phyloP scores from a whole-genome alignment of 371 early-diverging fungal species.

The Actinomucor elegans region DNA sequence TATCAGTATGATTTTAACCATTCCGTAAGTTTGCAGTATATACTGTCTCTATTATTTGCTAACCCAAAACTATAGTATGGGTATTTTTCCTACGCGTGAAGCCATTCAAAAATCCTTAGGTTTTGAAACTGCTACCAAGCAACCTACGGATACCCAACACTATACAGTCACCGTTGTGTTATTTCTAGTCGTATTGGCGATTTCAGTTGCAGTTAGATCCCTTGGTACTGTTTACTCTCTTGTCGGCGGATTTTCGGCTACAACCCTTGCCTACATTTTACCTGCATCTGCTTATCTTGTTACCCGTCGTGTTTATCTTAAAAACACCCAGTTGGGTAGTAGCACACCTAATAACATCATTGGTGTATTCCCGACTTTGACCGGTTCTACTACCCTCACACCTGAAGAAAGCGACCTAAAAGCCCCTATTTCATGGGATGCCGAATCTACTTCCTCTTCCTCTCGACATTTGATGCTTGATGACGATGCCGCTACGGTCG shows the following conservation, averaged over 20 bases:
- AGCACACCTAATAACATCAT: slow-evolving; percentile 2
- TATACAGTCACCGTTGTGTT: slow-evolving; percentile 42
- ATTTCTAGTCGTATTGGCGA: slow-evolving; percentile 29
- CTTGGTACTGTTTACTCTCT: slow-evolving; percentile 56
- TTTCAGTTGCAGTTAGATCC: slow-evolving; percentile 41
- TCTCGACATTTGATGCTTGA: slow-evolving; percentile 16
- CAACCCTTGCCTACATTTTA: slow-evolving; percentile 56
- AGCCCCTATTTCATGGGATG: slow-evolving; percentile 14
- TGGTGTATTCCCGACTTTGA: slow-evolving; percentile 19
- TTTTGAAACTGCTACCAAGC: slow-evolving; percentile 40
- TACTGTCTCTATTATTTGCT: neutral
- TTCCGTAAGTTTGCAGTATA: slow-evolving; percentile 37
- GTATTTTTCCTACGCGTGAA: slow-evolving; percentile 56
- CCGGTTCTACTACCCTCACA: slow-evolving; percentile 13
- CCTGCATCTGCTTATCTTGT: slow-evolving; percentile 52
- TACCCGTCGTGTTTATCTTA: slow-evolving; percentile 19
- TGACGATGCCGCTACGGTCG: slow-evolving; percentile 26
- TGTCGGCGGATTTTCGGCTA: slow-evolving; percentile 59
- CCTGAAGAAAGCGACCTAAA: slow-evolving; percentile 23
- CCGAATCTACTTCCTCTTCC: slow-evolving; percentile 18
- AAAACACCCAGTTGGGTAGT: neutral
- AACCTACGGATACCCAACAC: slow-evolving; percentile 46
- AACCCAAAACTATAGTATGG: slow-evolving; percentile 20
- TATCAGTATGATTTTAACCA: slow-evolving; percentile 56
- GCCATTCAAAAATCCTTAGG: slow-evolving; percentile 55